phyloP scores from a whole-genome alignment of 768 basidiomycete species.

The Fomitopsis serialis region DNA sequence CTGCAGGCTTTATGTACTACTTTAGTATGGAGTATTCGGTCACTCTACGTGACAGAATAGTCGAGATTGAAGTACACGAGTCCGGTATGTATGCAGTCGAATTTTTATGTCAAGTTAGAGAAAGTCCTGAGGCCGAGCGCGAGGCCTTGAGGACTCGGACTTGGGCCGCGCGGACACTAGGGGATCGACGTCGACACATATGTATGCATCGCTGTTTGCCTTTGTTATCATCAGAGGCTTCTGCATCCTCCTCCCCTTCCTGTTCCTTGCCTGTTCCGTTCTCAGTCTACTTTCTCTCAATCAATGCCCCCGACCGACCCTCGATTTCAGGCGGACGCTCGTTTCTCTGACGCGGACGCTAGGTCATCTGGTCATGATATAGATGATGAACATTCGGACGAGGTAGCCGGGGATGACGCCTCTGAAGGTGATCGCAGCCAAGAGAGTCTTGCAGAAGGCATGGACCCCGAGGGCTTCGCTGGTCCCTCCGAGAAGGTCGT shows the following conservation, averaged over 20 bases:
- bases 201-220: too few species aligned
- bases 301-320: conserved; percentile 8
- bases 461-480: conserved; percentile 55
- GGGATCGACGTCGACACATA: too few species aligned
- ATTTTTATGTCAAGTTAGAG: too few species aligned
- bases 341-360: conserved; percentile 5
- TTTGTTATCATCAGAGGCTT: background rate
- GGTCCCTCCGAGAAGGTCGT: conserved; percentile 54
- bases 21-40: too few species aligned
- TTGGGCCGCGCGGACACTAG: too few species aligned
- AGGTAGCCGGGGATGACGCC: background rate
- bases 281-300: too few species aligned
- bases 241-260: background rate
- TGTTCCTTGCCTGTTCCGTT: background rate
- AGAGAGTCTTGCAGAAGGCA: conserved; percentile 38
- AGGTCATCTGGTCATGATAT: conserved; percentile 10
- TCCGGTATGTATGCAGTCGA: too few species aligned
- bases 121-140: too few species aligned
- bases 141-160: too few species aligned
- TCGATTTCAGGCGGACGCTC: conserved; percentile 11
- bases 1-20: too few species aligned
- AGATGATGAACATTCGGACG: background rate
- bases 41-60: too few species aligned
- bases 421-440: conserved; percentile 16
- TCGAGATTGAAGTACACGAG: too few species aligned